phyloP scores from a whole-genome alignment of 306 rosid species.

The Cucurbita pepo region DNA sequence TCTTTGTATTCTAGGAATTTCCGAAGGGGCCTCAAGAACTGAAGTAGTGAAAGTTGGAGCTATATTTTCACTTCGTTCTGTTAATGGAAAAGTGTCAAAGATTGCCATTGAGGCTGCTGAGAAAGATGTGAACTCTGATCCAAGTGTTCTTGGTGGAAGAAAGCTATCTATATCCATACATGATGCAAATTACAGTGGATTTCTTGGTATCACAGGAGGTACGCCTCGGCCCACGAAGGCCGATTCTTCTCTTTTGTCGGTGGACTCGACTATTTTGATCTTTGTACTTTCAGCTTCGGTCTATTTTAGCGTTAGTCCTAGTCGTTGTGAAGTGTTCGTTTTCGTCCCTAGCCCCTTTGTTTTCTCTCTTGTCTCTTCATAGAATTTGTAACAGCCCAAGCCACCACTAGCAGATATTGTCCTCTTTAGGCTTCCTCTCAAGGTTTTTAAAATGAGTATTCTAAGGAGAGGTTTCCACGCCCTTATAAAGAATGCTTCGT shows the following conservation, averaged over 20 bases:
- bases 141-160: constrained; percentile 27
- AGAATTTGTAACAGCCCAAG: not conserved
- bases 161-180: constrained; percentile 23
- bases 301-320: not conserved
- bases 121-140: constrained; percentile 35
- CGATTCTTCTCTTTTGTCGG: not conserved
- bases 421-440: too few relatives aligned
- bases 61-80: constrained; percentile 16
- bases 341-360: not conserved
- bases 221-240: not conserved
- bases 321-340: not conserved
- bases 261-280: not conserved
- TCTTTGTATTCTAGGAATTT: constrained; percentile 12
- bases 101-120: constrained; percentile 35
- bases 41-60: constrained; percentile 32
- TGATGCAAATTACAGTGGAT: constrained; percentile 35
- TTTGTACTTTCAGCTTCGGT: not conserved
- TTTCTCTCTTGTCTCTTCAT: not conserved
- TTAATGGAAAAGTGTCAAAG: constrained; percentile 30
- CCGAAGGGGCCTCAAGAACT: constrained; percentile 21
- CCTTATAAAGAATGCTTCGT: too few relatives aligned
- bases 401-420: too few relatives aligned
- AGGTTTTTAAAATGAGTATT: too few relatives aligned
- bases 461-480: too few relatives aligned
- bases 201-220: constrained; percentile 41